Base-by-base conservation (phyloP, 768 basidiomycete species). In the Mycena polygramma region DNA sequence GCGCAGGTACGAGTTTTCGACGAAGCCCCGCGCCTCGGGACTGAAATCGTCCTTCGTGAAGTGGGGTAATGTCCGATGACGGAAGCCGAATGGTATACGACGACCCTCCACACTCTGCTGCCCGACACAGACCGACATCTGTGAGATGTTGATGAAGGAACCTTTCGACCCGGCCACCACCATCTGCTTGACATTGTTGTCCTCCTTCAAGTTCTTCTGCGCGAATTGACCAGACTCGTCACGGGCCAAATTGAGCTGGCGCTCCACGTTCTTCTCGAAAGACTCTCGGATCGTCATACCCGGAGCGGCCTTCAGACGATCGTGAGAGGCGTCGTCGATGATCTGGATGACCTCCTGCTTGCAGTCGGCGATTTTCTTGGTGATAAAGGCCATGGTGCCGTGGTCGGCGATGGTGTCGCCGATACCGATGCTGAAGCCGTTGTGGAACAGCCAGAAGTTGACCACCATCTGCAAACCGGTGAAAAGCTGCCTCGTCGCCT, bases 111-210 rank as follows among this genome's bases (percentile, higher is more conserved):
- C 97, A 75, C 91, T 93, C 83, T 99, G 97, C 82, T 99, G 98
- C 30, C 98, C 98, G 49, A 99, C 98, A 86, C 96, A 96, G 66
- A 97, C 97, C 20, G 97, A 97, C 98, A 99, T 99, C 83, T 99
- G 98, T 14, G 98, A 99, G 77, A 99, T 98, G 82, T 99, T 99
- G 88, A 99, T 99, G 86, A 96, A 97, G 0, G 96, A 96, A 81
- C 97, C 96, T 82, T 99, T 99, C 15, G 98, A 98, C 30, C 98
- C 98, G 13, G 98, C 97, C 8, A 97, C 95, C 77, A 99, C 97
- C 98, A 99, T 99, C 88, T 99, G 98, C 87, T 99, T 99, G 85
- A 99, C 97, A 76, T 99, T 98, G 87, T 99, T 99, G 83, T 98
- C 97, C 80, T 95, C 95, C 87, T 99, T 99, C 88, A 99, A 85